Evolutionary conservation across 345 rosid genomes (phyloP).

Genomic region (Populus davidiana): DNA sequence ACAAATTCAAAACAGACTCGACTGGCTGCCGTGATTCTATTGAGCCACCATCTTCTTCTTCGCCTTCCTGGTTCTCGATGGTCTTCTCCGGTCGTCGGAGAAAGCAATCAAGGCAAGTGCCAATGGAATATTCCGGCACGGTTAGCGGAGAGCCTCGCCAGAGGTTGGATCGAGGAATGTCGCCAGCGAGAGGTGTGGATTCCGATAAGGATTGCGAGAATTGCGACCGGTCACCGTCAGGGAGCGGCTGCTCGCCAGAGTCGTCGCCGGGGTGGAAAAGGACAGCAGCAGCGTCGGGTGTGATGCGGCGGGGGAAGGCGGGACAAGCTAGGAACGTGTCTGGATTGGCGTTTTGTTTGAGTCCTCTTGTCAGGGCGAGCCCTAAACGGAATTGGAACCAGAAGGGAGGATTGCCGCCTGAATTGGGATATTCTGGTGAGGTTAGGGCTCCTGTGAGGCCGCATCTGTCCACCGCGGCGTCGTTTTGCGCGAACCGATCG

Average conservation of each 20-base stretch:
- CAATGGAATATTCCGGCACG: conserved; percentile 31
- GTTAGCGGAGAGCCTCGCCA: conserved; percentile 31
- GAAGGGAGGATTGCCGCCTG: conserved; percentile 50
- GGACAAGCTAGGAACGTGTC: conserved; percentile 41
- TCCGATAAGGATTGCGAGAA: conserved; percentile 36
- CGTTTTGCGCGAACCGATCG: conserved; percentile 71
- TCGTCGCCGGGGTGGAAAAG: conserved; percentile 35
- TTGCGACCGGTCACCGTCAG: conserved; percentile 34
- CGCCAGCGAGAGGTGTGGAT: conserved; percentile 48
- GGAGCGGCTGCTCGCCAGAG: conserved; percentile 41
- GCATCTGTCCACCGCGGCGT: conserved; percentile 65
- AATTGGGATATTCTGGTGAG: conserved; percentile 47
- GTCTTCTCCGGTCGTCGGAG: conserved; percentile 41
- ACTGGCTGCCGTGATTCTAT: conserved; percentile 19
- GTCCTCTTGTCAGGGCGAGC: conserved; percentile 87
- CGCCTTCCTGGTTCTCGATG: conserved; percentile 54
- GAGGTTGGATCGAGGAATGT: conserved; percentile 66
- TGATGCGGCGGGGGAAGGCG: conserved; percentile 34
- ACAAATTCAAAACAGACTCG: conserved; percentile 42
- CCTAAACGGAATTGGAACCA: conserved; percentile 65
- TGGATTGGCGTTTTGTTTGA: conserved; percentile 71
- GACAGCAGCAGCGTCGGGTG: conserved; percentile 36
- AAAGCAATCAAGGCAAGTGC: conserved; percentile 32
- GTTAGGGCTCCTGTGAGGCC: conserved; percentile 51
- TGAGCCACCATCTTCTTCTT: conserved; percentile 40